Evolutionary conservation across 1,284 basidiomycete species (phyloP), one percentile per base, ranked within the genome.

Genomic region (Malassezia caprae): DNA sequence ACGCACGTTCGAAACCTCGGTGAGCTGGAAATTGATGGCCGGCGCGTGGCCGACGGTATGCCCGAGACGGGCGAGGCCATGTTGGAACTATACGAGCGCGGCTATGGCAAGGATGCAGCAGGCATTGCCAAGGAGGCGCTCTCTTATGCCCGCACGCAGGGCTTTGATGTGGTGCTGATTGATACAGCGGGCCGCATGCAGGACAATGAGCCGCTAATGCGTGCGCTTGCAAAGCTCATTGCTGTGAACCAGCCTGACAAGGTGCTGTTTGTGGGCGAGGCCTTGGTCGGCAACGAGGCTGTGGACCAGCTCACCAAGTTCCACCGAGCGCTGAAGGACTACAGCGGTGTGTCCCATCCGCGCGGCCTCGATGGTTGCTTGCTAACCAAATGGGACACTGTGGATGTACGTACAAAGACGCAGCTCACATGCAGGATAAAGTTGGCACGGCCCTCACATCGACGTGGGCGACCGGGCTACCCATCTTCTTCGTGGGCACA

Each of bases 21-120:
- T 46, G 87, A 88, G 82, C 79, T 98, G 30, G 59, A 65, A n/a
- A 63, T 73, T 6, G 68, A 66, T 27, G 62, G 61, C 4, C 48
- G 35, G 6, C 49, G 45, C 4, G 64, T 65, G 11, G 46, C 45
- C 5, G 61, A 58, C n/a, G 57, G 51, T 8, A 3, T 34, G n/a
- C 40, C 49, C 8, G 55, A 28, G 8, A 35, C 31, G 21, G 63
- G 66, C 12, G 58, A 58, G 19, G 31, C 67, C 13, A 56, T 62
- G 4, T 86, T 98, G 35, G 94, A 98, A 77, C 79, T 98, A 41
- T 98, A 87, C 75, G 93, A 99, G 77, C 82, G 86, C 59, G 94
- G 94, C 0, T 99, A 98, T 75, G 94, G 94, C 8, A 96, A 96
- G 76, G 94, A 99, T 70, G 91, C 94, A 2, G 91, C 93, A 21